Evolutionary conservation across 2,329 filamentous ascomycete species (phyloP).

Genomic region (Hypoxylon rubiginosum): DNA sequence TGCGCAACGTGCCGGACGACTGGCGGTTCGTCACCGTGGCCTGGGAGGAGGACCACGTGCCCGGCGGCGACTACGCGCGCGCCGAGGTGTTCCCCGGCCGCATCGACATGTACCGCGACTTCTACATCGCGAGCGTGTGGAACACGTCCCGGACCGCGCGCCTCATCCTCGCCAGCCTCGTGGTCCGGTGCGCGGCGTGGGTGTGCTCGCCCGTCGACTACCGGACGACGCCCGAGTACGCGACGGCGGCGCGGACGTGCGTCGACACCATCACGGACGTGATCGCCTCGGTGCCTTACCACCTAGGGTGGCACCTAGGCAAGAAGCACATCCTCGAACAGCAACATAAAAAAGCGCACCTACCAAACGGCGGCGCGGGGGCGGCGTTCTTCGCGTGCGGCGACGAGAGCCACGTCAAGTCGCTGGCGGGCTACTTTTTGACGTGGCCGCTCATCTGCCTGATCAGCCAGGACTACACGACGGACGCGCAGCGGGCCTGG

Average conservation of each 20-base stretch:
- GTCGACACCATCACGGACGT: conserved; percentile 69
- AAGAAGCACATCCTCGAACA: conserved; percentile 53
- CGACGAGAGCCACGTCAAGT: conserved; percentile 64
- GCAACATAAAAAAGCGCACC: conserved; percentile 49
- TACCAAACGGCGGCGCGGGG: conserved; percentile 53
- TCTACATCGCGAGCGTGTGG: conserved; percentile 70
- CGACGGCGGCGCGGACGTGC: conserved; percentile 64
- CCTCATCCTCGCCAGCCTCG: conserved; percentile 67
- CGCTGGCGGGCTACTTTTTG: conserved; percentile 69
- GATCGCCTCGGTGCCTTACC: conserved; percentile 72
- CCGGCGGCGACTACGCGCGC: conserved; percentile 64
- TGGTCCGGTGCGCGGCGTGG: conserved; percentile 73
- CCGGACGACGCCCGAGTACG: conserved; percentile 72
- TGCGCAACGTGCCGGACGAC: conserved; percentile 61
- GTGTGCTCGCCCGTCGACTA: conserved; percentile 72
- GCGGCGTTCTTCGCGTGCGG: conserved; percentile 65
- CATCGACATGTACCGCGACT: conserved; percentile 70
- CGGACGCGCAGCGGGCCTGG: conserved; percentile 70
- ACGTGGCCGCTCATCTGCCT: conserved; percentile 70
- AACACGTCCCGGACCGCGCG: conserved; percentile 68
- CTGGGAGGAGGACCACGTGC: conserved; percentile 69
- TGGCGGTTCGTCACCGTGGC: conserved; percentile 67
- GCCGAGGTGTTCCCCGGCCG: conserved; percentile 72
- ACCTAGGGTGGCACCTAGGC: conserved; percentile 68
- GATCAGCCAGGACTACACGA: conserved; percentile 69